Base-by-base conservation (phyloP, 257 asterid genomes). In the Lantana camara region DNA sequence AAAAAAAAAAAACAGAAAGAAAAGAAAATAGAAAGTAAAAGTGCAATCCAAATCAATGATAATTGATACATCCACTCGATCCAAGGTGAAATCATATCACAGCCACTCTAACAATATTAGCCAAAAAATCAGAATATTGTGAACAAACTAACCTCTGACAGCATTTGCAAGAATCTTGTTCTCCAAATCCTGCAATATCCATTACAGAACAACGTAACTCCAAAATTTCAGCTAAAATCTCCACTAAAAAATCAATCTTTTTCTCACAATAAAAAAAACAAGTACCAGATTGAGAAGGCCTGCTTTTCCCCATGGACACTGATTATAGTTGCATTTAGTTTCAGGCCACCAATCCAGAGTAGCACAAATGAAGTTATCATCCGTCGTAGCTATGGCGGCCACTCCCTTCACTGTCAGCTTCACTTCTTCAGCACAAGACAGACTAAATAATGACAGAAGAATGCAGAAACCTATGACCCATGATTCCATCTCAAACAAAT, bases 261-360 rank as follows among this genome's bases (percentile, higher is more conserved):
- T 9, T 2, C 40, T 35, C 40, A 4, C 15, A 57, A 42, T 12
- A 12, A 44, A 15, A 44, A 44, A 1, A 2, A 3, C n/a, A 37
- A 17, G 1, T 75, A 88, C 96, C 83, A 88, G 69, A 70, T 78
- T 81, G 37, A 83, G 77, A 42, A 88, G 30, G 49, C 96, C 89
- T 11, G 88, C 78, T 45, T 73, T 80, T 41, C 82, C 89, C 95
- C 95, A 88, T 3, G 96, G 95, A 47, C 95, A 85, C 67, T 81
- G 86, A 60, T 72, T 75, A 60, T 81, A 88, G 71, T 88, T 69
- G 70, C 95, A 88, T 66, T 88, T 88, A 40, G 64, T 71, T 49
- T 70, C 67, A 54, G 96, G 96, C 96, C 96, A 88, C 96, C 96
- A 88, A 72, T 88, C 96, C 68, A 88, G 16, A 50, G 96, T 88